A percentile compares a stretch with the other conserved stretches of the same genome.
Conservation (phyloP, 2,329 filamentous ascomycete species). For the Thielaviopsis euricoi region DNA sequence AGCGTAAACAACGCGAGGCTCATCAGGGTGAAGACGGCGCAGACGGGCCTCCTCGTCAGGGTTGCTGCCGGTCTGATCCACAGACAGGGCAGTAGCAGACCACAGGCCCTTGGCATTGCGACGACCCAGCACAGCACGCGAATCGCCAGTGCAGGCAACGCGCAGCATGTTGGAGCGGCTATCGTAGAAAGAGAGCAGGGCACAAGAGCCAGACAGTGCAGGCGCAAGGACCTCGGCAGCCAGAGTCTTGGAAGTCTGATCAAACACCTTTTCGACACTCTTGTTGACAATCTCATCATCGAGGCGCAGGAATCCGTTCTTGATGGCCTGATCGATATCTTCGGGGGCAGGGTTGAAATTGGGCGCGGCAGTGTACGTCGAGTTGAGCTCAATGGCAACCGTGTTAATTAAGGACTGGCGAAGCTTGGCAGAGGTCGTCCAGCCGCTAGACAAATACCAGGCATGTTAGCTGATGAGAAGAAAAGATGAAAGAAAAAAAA, state of each 20-base stretch:
- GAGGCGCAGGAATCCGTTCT: conserved; percentile 71
- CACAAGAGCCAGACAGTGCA: conserved; percentile 91
- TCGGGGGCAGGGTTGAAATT: conserved; percentile 54
- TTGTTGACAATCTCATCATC: conserved; percentile 92
- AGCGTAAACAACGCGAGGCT: conserved; percentile 73
- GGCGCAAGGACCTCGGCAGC: conserved; percentile 86
- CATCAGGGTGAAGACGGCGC: conserved; percentile 72
- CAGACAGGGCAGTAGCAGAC: conserved; percentile 76
- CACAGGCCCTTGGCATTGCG: conserved; percentile 69
- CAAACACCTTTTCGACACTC: conserved; percentile 79
- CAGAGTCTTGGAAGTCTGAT: conserved; percentile 74
- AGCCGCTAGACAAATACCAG: conserved; percentile 43
- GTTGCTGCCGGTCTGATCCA: conserved; percentile 87
- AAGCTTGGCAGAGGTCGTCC: conserved; percentile 94
- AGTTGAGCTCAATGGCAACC: conserved; percentile 82
- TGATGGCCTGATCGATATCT: conserved; percentile 80
- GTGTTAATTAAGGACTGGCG: conserved; percentile 84
- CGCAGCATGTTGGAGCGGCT: conserved; percentile 69
- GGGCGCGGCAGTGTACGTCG: conserved; percentile 63
- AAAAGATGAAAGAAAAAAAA: neutral
- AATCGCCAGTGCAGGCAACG: conserved; percentile 93
- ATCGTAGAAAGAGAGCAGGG: conserved; percentile 91
- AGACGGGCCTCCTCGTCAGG: conserved; percentile 70
- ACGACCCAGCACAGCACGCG: conserved; percentile 80
- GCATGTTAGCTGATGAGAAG: neutral